Percentiles rank a stretch among this genome's conserved stretches.
phyloP scores from a whole-genome alignment of 306 rosid species.

The Hylodesmum podocarpum region DNA sequence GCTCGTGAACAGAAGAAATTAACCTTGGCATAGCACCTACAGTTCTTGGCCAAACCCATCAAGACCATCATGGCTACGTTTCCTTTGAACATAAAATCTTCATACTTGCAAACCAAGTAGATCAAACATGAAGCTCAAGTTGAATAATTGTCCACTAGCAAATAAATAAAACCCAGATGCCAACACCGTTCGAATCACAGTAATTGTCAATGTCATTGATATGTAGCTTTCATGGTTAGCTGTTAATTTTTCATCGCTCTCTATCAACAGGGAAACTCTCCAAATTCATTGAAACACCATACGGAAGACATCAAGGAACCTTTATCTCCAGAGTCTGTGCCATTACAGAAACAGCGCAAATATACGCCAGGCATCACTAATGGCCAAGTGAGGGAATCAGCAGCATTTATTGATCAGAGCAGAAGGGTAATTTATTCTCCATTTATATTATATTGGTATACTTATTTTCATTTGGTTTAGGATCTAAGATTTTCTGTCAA shows the following conservation, averaged over 20 bases:
- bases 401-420: conserved; percentile 67
- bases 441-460: conserved; percentile 21
- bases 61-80: neutral
- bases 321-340: conserved; percentile 77
- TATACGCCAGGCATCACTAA: conserved; percentile 90
- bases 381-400: conserved; percentile 66
- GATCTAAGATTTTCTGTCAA: conserved; percentile 27
- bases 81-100: neutral
- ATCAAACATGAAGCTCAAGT: neutral
- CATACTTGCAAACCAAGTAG: conserved; percentile 5
- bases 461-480: conserved; percentile 30
- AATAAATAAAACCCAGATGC: neutral
- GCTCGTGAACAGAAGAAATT: neutral
- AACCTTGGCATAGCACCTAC: neutral
- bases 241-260: conserved; percentile 32
- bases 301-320: conserved; percentile 66
- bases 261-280: conserved; percentile 59
- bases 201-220: conserved; percentile 20
- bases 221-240: neutral
- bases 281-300: conserved; percentile 59
- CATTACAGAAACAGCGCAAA: conserved; percentile 83
- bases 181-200: neutral
- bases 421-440: conserved; percentile 61
- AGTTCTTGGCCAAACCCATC: neutral
- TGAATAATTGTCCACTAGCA: neutral